Conservation (phyloP, 345 rosid genomes). For the Aurinia saxatilis region DNA sequence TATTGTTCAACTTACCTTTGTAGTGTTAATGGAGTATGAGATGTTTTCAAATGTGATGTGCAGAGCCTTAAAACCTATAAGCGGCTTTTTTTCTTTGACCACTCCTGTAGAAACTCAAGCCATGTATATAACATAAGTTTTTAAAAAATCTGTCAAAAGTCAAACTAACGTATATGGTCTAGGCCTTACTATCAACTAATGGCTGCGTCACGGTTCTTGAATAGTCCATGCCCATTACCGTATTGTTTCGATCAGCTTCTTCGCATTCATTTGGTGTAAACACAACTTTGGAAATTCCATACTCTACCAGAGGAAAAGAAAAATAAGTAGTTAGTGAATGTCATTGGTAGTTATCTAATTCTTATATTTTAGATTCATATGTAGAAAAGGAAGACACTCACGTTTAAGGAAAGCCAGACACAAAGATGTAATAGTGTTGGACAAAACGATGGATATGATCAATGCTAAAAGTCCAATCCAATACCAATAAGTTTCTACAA, state of each 20-base stretch:
- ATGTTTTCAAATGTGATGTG: constrained; percentile 35
- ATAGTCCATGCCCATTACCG: not conserved
- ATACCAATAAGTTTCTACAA: constrained; percentile 49
- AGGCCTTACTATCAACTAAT: not conserved
- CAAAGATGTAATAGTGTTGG: constrained; percentile 34
- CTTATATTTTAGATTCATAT: not conserved
- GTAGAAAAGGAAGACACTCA: constrained; percentile 25
- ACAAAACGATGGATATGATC: constrained; percentile 32
- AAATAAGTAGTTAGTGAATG: not conserved
- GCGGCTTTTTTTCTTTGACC: constrained; percentile 1
- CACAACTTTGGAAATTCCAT: constrained; percentile 32
- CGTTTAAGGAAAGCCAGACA: constrained; percentile 50
- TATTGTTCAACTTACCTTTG: constrained; percentile 20
- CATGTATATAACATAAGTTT: no score
- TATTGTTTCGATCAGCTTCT: not conserved
- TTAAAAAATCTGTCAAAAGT: not conserved
- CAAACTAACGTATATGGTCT: not conserved
- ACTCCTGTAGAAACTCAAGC: not conserved
- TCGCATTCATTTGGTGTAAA: constrained; percentile 14
- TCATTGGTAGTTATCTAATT: not conserved
- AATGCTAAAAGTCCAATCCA: constrained; percentile 57
- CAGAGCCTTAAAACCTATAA: constrained; percentile 33
- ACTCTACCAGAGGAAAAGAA: constrained; percentile 22
- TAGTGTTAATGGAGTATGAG: constrained; percentile 33
- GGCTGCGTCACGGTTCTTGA: not conserved